phyloP scores from a whole-genome alignment of 495 filamentous ascomycete species.

The Choiromyces venosus region DNA sequence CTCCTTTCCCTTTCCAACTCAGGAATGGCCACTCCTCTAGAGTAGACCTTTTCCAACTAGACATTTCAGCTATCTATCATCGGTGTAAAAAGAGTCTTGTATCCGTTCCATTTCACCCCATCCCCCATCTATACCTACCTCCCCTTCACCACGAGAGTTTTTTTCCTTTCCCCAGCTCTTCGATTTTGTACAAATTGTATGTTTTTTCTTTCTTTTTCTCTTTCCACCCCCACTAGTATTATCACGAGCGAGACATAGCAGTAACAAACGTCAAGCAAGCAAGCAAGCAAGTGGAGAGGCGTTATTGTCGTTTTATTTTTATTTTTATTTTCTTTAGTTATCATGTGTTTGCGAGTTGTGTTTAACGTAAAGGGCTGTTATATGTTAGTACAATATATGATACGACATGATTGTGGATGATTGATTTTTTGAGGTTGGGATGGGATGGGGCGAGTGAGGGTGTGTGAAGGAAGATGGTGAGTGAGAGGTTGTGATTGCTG shows the following conservation, averaged over 20 bases:
- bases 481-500: not conserved
- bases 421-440: no score
- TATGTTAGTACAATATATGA: not conserved
- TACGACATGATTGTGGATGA: not conserved
- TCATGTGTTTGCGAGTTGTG: not conserved
- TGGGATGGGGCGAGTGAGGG: not conserved
- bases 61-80: not conserved
- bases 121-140: not conserved
- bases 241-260: no score
- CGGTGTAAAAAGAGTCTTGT: not conserved
- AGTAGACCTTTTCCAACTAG: not conserved
- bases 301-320: not conserved
- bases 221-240: no score
- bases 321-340: no score
- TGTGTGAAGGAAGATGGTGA: not conserved
- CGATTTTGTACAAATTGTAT: not conserved
- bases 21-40: not conserved
- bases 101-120: not conserved
- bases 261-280: no score
- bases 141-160: not conserved
- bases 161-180: not conserved
- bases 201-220: no score
- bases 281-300: not conserved
- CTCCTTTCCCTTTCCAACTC: not conserved
- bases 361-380: not conserved